Percentiles rank a stretch among this genome's conserved stretches.
These are phyloP conservation scores for Boletus semigastroideus DNA, from an alignment of 1,284 basidiomycete species.

Conservation along the genomic window DNA sequence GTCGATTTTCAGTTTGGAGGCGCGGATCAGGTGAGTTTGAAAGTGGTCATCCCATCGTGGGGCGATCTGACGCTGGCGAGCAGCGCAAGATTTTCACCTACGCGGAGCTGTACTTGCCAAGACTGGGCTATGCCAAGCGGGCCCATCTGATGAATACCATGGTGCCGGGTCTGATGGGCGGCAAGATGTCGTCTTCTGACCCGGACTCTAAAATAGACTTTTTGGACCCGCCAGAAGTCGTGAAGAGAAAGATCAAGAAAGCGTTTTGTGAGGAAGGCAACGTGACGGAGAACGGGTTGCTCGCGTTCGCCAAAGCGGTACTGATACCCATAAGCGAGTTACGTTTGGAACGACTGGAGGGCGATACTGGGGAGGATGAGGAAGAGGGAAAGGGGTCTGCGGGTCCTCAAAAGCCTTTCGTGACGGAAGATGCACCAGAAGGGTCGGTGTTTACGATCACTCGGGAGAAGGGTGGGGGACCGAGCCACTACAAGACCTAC, in stretches of 20 bases:
- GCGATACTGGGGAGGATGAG: slow-evolving; percentile 39
- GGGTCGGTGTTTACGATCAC: slow-evolving; percentile 83
- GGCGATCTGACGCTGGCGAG: not conserved
- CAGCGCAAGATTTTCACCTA: slow-evolving; percentile 99
- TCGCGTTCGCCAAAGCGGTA: slow-evolving; percentile 88
- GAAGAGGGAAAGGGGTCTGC: slow-evolving; percentile 42
- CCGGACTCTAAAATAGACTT: slow-evolving; percentile 98
- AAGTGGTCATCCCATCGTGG: slow-evolving; percentile 12
- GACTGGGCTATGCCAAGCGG: slow-evolving; percentile 91
- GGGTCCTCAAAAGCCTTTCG: slow-evolving; percentile 55
- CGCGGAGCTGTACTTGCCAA: slow-evolving; percentile 93
- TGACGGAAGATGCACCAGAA: slow-evolving; percentile 66
- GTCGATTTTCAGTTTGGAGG: slow-evolving; percentile 99
- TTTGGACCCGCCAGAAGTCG: slow-evolving; percentile 81
- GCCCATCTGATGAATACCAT: slow-evolving; percentile 98
- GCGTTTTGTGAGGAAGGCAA: slow-evolving; percentile 98
- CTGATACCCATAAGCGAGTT: slow-evolving; percentile 87
- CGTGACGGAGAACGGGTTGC: slow-evolving; percentile 85
- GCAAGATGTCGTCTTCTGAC: slow-evolving; percentile 99
- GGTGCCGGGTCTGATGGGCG: slow-evolving; percentile 94
- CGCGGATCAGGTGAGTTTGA: slow-evolving; percentile 78
- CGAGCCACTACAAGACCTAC: slow-evolving; percentile 74
- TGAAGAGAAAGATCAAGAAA: slow-evolving; percentile 88
- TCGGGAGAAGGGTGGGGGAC: slow-evolving; percentile 77
- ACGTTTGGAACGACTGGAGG: slow-evolving; percentile 56